A percentile compares a stretch with the other conserved stretches of the same genome.
These are phyloP conservation scores for Phaeosphaeriaceae sp. DNA, from an alignment of 2,329 filamentous ascomycete genomes.

Conservation along the genomic window DNA sequence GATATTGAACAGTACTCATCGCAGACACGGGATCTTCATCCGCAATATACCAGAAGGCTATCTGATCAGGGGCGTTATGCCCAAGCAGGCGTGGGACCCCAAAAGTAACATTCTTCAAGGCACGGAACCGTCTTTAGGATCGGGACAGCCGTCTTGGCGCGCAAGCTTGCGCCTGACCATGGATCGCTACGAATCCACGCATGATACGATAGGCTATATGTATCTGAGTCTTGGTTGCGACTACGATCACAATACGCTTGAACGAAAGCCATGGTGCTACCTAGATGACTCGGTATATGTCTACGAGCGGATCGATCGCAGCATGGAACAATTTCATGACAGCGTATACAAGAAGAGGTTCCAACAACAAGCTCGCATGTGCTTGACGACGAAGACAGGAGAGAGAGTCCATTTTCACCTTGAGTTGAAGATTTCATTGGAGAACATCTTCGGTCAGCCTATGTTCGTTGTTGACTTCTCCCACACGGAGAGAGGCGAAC, in stretches of 20 bases:
- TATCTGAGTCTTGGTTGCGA: constrained; percentile 15
- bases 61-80: background rate
- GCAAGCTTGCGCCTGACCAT: constrained; percentile 9
- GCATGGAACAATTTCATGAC: constrained; percentile 8
- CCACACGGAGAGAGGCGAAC: background rate
- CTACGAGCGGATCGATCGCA: background rate
- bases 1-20: constrained; percentile 8
- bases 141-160: constrained; percentile 8
- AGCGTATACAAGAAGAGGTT: background rate
- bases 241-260: background rate
- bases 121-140: background rate
- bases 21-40: constrained; percentile 20
- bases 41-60: constrained; percentile 6
- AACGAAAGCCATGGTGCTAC: constrained; percentile 16
- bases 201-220: background rate
- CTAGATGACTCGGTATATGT: constrained; percentile 5
- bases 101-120: constrained; percentile 17
- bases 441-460: constrained; percentile 13
- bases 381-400: background rate
- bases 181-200: background rate
- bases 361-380: background rate
- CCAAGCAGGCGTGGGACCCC: constrained; percentile 13
- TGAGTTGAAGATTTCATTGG: background rate
- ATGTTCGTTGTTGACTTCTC: constrained; percentile 25
- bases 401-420: background rate